Percentiles rank a stretch among this genome's conserved stretches.
phyloP scores from a whole-genome alignment of 148 eudicot genomes.

The Diospyros lotus region DNA sequence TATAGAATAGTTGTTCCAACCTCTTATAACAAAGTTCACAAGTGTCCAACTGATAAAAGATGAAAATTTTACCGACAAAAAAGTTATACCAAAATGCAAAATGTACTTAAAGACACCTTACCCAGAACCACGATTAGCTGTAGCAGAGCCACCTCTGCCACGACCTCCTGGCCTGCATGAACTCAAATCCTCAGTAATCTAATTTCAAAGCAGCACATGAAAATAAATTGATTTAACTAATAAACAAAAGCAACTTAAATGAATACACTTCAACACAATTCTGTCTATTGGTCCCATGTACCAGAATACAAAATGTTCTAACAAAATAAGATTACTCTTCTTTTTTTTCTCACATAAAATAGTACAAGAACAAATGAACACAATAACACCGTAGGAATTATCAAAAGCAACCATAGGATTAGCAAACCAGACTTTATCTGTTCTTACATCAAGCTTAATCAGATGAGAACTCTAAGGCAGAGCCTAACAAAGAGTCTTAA shows the following conservation, averaged over 20 bases:
- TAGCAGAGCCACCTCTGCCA: conserved; percentile 30
- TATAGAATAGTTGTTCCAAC: no score
- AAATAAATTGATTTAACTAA: background rate
- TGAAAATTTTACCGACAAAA: background rate
- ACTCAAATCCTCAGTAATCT: background rate
- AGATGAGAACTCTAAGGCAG: background rate
- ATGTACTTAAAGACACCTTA: conserved; percentile 21
- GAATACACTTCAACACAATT: background rate
- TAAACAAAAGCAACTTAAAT: background rate
- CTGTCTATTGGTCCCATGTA: background rate
- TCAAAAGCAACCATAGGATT: background rate
- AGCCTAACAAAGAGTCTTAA: background rate
- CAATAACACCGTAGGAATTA: background rate
- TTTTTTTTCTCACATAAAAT: background rate
- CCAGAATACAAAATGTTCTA: background rate
- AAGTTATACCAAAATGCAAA: background rate
- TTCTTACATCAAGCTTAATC: background rate
- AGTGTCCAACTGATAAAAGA: background rate
- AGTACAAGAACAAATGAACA: background rate
- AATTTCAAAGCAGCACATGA: background rate
- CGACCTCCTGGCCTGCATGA: conserved; percentile 53
- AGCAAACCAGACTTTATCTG: background rate
- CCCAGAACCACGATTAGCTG: conserved; percentile 40
- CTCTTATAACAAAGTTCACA: no score
- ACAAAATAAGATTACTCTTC: background rate